These are phyloP conservation scores for Didymella sp. DNA, from an alignment of 2,329 filamentous ascomycete species.

Conservation along the genomic window DNA sequence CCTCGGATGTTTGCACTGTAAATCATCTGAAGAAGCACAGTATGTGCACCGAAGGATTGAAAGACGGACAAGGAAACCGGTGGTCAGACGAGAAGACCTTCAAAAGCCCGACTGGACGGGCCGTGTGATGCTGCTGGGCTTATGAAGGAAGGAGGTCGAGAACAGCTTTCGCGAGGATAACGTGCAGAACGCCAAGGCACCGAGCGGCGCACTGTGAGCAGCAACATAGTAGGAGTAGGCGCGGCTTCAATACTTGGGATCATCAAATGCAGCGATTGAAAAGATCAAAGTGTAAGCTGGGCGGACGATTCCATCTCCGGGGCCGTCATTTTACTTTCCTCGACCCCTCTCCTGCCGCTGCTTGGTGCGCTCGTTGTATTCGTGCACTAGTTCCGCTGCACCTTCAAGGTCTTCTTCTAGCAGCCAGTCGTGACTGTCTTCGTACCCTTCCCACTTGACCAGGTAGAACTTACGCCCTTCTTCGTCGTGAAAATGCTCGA, in stretches of 20 bases:
- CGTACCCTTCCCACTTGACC: conserved; percentile 47
- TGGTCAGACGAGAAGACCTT: neutral
- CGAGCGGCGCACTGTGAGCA: too few relatives aligned
- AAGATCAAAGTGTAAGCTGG: too few relatives aligned
- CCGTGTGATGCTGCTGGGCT: neutral
- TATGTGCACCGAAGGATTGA: neutral
- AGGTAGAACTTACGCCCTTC: conserved; percentile 34
- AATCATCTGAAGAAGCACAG: neutral
- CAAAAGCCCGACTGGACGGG: neutral
- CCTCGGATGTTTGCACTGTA: neutral
- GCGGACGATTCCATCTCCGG: too few relatives aligned
- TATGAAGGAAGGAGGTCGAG: neutral
- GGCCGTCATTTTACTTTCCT: too few relatives aligned
- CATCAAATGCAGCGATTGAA: too few relatives aligned
- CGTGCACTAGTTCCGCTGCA: conserved; percentile 34
- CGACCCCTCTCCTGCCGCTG: neutral
- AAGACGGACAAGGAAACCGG: neutral
- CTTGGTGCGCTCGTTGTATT: conserved; percentile 27
- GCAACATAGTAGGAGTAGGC: too few relatives aligned
- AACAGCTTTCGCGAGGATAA: too few relatives aligned
- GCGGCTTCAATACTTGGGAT: too few relatives aligned
- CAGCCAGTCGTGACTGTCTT: conserved; percentile 43
- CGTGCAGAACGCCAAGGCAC: too few relatives aligned
- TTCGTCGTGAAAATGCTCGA: conserved; percentile 34
- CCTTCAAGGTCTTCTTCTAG: conserved; percentile 36